Evolutionary conservation across 495 filamentous ascomycete genomes (phyloP).

Genomic region (Trichodelitschia bisporula): DNA sequence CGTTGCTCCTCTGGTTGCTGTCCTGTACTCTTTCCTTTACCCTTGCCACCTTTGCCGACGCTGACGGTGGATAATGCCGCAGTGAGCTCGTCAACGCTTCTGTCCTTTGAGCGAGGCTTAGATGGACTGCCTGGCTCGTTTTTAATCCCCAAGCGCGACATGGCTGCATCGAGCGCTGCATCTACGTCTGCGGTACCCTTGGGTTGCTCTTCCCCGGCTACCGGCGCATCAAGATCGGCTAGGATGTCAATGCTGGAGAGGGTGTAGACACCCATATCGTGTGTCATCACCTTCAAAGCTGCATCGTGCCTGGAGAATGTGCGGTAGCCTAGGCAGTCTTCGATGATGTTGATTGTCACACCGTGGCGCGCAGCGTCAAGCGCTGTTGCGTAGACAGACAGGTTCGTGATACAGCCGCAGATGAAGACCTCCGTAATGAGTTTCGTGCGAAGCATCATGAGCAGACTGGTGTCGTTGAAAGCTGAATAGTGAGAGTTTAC

Average conservation of each 20-base stretch:
- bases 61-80: no score
- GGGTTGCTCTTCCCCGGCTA: no score
- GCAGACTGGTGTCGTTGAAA: slow-evolving; percentile 44
- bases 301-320: slow-evolving; percentile 44
- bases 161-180: no score
- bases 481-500: slow-evolving; percentile 78
- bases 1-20: no score
- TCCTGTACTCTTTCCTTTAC: no score
- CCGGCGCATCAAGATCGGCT: no score
- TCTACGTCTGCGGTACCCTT: no score
- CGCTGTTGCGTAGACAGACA: slow-evolving; percentile 79
- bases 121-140: no score
- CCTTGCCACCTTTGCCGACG: no score
- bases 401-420: slow-evolving; percentile 70
- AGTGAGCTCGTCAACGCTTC: no score
- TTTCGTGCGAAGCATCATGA: slow-evolving; percentile 43
- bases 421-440: slow-evolving; percentile 84
- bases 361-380: slow-evolving; percentile 76
- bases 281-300: slow-evolving; percentile 49
- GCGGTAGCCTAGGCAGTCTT: slow-evolving; percentile 77
- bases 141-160: no score
- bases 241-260: slow-evolving; percentile 33
- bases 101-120: no score
- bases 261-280: slow-evolving; percentile 48
- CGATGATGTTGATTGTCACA: slow-evolving; percentile 58